Base-by-base conservation (phyloP, 2,329 filamentous ascomycete species). In the Claviceps citrina region DNA sequence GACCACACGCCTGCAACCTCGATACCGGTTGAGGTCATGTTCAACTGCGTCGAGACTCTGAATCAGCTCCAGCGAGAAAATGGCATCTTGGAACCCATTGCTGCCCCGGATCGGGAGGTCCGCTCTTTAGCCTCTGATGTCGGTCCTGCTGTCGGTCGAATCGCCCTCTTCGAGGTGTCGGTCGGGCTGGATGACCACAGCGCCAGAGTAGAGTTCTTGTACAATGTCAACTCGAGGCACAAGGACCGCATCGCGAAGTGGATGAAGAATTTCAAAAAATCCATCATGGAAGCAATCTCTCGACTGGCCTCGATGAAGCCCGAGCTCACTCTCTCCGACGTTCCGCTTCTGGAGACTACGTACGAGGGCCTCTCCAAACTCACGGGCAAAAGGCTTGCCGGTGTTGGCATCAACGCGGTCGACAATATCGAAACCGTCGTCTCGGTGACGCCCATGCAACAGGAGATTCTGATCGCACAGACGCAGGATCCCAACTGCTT, bases 1-100 rank as follows among this genome's bases (percentile, higher is more conserved):
- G 38, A 54, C 2, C 49, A 54, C n/a, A 52, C 49, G 1, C 46
- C 53, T 0, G 46, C 52, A 1, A 49, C 58, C 1, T 63, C 68
- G 31, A 63, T 62, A 43, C 70, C 71, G 0, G 64, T 76, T 36
- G 74, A 78, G 51, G 59, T 78, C 28, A 62, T 75, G 26, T 76
- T 78, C 51, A 76, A 65, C 41, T 73, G 71, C 46, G 58, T 66
- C 2, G 70, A 71, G 3, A 63, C 64, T 0, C 54, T 66, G 13
- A 64, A 70, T 36, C 62, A 67, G n/a, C 51, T 71, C 0, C 65
- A 69, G 38, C 59, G 60, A 2, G 56, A 62, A 8, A 64, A 68
- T 32, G 62, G 66, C 1, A 54, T 77, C 1, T 60, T 78, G 7
- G 61, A 68, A 43, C 65, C 68, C 25, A 49, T 69, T 0, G 45